Evolutionary conservation across 1,139 yeast genomes (phyloP).

Genomic region (Pichia sp.): DNA sequence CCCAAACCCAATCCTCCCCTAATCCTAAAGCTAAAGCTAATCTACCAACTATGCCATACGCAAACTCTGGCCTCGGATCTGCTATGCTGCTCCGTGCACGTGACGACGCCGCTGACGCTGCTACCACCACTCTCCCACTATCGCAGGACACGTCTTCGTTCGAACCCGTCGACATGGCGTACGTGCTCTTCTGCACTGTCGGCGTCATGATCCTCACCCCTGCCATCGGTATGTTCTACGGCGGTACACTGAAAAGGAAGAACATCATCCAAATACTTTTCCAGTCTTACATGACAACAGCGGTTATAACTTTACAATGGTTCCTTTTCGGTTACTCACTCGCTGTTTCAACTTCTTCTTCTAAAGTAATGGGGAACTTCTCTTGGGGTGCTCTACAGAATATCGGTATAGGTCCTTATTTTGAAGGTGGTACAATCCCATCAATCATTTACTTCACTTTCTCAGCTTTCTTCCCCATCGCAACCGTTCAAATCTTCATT

Average conservation of each 20-base stretch:
- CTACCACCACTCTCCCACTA: constrained; percentile 18
- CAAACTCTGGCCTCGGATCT: constrained; percentile 27
- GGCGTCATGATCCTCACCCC: constrained; percentile 40
- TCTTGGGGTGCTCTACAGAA: constrained; percentile 34
- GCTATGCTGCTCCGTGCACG: constrained; percentile 19
- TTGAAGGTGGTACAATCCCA: constrained; percentile 34
- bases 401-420: constrained; percentile 34
- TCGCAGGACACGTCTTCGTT: constrained; percentile 25
- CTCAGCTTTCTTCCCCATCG: constrained; percentile 39
- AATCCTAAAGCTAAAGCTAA: neutral
- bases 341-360: constrained; percentile 35
- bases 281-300: constrained; percentile 37
- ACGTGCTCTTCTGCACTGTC: constrained; percentile 34
- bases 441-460: constrained; percentile 37
- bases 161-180: constrained; percentile 32
- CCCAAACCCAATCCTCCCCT: neutral
- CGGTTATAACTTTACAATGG: constrained; percentile 36
- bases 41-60: constrained; percentile 19
- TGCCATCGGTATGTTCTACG: constrained; percentile 38
- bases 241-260: constrained; percentile 34
- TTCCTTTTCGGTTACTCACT: constrained; percentile 39
- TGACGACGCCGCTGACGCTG: no score
- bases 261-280: constrained; percentile 35
- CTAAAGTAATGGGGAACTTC: constrained; percentile 35
- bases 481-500: constrained; percentile 41